phyloP scores from a whole-genome alignment of 192 early-diverging fungal genomes.

The Bifiguratus adelaidae region DNA sequence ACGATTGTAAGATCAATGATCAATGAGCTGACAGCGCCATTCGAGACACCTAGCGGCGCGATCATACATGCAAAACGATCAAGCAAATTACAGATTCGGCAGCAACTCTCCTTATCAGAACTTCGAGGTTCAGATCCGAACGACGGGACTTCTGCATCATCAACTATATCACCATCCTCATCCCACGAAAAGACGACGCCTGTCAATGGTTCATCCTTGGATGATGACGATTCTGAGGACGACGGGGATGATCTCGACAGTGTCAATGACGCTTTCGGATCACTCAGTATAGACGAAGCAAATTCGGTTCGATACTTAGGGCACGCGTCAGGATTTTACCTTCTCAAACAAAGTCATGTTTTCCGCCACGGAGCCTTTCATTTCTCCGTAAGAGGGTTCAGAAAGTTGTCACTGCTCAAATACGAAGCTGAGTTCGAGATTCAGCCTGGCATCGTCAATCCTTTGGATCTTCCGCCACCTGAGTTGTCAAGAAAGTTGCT shows the following conservation, averaged over 20 bases:
- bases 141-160: not conserved
- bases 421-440: constrained; percentile 22
- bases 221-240: no score
- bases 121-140: no score
- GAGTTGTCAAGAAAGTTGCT: constrained; percentile 50
- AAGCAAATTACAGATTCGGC: no score
- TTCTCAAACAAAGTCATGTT: constrained; percentile 48
- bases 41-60: constrained; percentile 10
- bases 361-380: constrained; percentile 28
- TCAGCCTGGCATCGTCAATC: constrained; percentile 18
- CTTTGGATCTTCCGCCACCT: constrained; percentile 45
- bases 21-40: constrained; percentile 12
- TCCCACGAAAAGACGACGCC: no score
- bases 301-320: constrained; percentile 64
- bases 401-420: no score
- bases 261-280: no score
- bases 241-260: no score
- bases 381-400: constrained; percentile 18
- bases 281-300: constrained; percentile 40
- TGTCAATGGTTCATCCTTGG: constrained; percentile 1
- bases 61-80: no score
- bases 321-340: constrained; percentile 61
- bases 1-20: constrained; percentile 13
- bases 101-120: no score
- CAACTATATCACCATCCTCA: no score